phyloP scores from a whole-genome alignment of 2,329 filamentous ascomycete genomes.

The Massarina eburnea region DNA sequence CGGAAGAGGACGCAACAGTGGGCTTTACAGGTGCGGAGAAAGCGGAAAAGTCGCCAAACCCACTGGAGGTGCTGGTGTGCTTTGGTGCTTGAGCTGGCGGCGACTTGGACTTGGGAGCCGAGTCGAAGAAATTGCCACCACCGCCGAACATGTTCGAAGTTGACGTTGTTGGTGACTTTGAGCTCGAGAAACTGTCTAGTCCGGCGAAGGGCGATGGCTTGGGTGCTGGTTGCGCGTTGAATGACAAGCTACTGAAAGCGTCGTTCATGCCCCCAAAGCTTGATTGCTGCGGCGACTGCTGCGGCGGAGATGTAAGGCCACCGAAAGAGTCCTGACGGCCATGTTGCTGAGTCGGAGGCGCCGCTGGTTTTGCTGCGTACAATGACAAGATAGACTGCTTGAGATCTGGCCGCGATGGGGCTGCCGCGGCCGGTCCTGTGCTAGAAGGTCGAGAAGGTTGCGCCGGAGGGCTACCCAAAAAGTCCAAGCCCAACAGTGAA shows the following conservation, averaged over 20 bases:
- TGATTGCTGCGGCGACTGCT: slow-evolving; percentile 42
- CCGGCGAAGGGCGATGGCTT: slow-evolving; percentile 68
- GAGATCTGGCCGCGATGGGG: slow-evolving; percentile 82
- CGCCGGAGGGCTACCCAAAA: slow-evolving; percentile 73
- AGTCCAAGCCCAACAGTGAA: slow-evolving; percentile 88
- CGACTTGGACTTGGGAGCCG: slow-evolving; percentile 59
- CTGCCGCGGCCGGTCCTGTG: slow-evolving; percentile 64
- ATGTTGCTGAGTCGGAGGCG: slow-evolving; percentile 55
- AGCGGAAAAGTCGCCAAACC: slow-evolving; percentile 65
- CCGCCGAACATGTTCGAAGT: slow-evolving; percentile 56
- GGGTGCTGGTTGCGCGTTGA: slow-evolving; percentile 54
- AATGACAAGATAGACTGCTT: slow-evolving; percentile 97
- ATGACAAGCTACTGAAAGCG: slow-evolving; percentile 73
- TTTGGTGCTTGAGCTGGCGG: slow-evolving; percentile 43
- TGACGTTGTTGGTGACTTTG: slow-evolving; percentile 41
- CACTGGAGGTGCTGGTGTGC: slow-evolving; percentile 58
- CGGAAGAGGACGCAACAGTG: slow-evolving; percentile 51
- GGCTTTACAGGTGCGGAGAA: slow-evolving; percentile 54
- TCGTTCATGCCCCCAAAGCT: slow-evolving; percentile 71
- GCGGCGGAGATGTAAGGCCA: slow-evolving; percentile 51
- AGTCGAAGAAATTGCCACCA: slow-evolving; percentile 83
- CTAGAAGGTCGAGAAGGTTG: slow-evolving; percentile 78
- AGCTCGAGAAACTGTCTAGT: slow-evolving; percentile 56
- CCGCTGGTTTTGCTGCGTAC: slow-evolving; percentile 82
- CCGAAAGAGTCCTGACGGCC: slow-evolving; percentile 52